Evolutionary conservation across 805 yeast species (phyloP), one percentile per base, ranked within the genome.

Genomic region (Teunomyces atbi): DNA sequence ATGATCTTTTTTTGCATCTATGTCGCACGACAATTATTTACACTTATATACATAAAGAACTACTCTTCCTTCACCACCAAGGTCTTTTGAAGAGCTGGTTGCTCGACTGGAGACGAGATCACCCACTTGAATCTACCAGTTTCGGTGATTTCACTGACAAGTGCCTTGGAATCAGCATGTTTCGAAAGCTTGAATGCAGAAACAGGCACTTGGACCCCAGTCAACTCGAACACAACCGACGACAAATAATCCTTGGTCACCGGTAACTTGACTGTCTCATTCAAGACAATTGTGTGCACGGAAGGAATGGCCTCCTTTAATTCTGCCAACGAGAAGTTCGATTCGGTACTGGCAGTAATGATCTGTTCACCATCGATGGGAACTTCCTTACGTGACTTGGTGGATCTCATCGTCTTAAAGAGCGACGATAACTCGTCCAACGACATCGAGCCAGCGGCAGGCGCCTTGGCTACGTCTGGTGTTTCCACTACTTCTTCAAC

Each of bases 351-450:
- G 13, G 60, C 44, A 26, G 51, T 50, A 43, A 60, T 54, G 7
- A 47, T 21, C 30, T 52, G 45, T 2, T 26, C 46, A 10, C 43
- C 12, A 2, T 39, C 44, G 7, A 39, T 43, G 3, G 33, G 33
- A 20, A 43, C 39, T 23, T 37, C 21, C 10, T 41, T 45, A n/a
- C 34, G 29, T 21, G 42, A 32, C 42, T 54, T 50, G 19, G 37
- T 26, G 19, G 56, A 40, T 39, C 62, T 57, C 63, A 69, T 62
- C 44, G 56, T 54, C 35, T 59, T 54, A 51, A 73, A 70, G 48
- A 73, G 61, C 41, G 42, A 53, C 10, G 72, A 62, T 52, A 73
- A 66, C 47, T 72, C 74, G 42, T 66, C 65, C 46, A 69, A 57
- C 4, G 76, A 66, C 58, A 72, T 53, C 16, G 71, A 68, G 6